phyloP scores from a whole-genome alignment of 2,329 filamentous ascomycete species.

The Colletotrichum sidae region DNA sequence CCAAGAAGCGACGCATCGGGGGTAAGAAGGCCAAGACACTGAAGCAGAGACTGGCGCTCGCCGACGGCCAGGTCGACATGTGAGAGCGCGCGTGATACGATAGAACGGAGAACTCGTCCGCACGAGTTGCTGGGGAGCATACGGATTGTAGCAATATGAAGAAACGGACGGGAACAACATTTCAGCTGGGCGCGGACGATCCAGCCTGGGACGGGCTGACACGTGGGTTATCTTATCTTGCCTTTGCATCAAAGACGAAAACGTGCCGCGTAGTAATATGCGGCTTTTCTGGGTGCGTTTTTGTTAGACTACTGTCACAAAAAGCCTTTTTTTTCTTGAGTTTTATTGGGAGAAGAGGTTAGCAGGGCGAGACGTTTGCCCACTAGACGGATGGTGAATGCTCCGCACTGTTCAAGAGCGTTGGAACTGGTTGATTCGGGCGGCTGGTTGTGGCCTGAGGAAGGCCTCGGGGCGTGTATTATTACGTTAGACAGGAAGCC shows the following conservation, averaged over 20 bases:
- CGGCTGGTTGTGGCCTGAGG: conserved; percentile 9
- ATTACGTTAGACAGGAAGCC: conserved; percentile 24
- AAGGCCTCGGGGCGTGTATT: conserved; percentile 12
- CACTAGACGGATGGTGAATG: conserved; percentile 12
- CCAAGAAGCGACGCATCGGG: conserved; percentile 64
- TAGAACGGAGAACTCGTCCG: conserved; percentile 5
- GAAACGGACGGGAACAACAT: conserved; percentile 1
- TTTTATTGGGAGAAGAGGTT: neutral
- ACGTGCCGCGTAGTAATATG: neutral
- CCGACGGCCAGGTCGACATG: conserved; percentile 64
- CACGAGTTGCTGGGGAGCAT: conserved; percentile 5
- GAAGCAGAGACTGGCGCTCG: conserved; percentile 76
- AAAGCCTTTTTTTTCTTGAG: conserved; percentile 2
- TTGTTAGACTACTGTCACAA: conserved; percentile 33
- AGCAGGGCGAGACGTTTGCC: neutral
- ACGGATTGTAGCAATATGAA: conserved; percentile 34
- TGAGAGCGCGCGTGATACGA: conserved; percentile 20
- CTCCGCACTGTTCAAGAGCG: neutral
- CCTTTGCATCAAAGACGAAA: conserved; percentile 32
- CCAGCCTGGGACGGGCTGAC: conserved; percentile 21
- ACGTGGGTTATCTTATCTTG: conserved; percentile 3
- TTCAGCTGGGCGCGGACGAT: conserved; percentile 24
- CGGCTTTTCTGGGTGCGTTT: neutral
- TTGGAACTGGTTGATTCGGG: neutral
- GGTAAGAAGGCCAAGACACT: conserved; percentile 75